Base-by-base conservation (phyloP, 139 green algal genomes). In the Pleodorina starrii region DNA sequence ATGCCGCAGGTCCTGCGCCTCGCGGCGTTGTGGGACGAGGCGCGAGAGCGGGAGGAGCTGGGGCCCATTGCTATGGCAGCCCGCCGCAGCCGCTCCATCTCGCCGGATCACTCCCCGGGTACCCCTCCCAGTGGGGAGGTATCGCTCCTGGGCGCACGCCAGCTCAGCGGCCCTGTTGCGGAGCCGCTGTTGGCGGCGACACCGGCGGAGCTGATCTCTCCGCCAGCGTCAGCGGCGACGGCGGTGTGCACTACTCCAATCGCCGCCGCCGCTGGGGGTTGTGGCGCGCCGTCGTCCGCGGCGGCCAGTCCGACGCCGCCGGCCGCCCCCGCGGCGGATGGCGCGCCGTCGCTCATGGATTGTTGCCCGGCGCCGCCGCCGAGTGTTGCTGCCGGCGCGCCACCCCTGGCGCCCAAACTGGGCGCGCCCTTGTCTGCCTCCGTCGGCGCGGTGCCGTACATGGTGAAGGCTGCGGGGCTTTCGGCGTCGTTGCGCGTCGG, bases 41-140 rank as follows among this genome's bases (percentile, higher is more conserved):
- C 66, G 6, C 11, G 2, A 7, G 19, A 23, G n/a, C 27, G 29
- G 9, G 32, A 40, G 66, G 63, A 32, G 12, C 23, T 68, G 14
- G 81, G 82, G 5, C 82, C 82, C 17, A 88, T 88, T 51, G 82
- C 82, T 10, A 63, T 79, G 66, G 82, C 66, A 16, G 82, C 82
- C 11, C 81, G 81, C 21, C 40, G 40, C 9, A 27, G 50, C 9
- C 2, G 35, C 57, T 51, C 54, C 0, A 46, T 27, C 35, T 73
- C 36, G 7, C 50, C 36, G 9, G 48, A 46, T 6, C 7, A n/a
- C 5, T 36, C 29, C 32, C 27, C 59, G 11, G 27, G 17, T 3
- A 14, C 57, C 19, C 44, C 78, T 12, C n/a, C 35, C 79, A 76
- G 25, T 27, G 48, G 48, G 23, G 79, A 86, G 25, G 11, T 76